phyloP scores from a whole-genome alignment of 345 rosid genomes.

The Crucihimalaya himalaica region DNA sequence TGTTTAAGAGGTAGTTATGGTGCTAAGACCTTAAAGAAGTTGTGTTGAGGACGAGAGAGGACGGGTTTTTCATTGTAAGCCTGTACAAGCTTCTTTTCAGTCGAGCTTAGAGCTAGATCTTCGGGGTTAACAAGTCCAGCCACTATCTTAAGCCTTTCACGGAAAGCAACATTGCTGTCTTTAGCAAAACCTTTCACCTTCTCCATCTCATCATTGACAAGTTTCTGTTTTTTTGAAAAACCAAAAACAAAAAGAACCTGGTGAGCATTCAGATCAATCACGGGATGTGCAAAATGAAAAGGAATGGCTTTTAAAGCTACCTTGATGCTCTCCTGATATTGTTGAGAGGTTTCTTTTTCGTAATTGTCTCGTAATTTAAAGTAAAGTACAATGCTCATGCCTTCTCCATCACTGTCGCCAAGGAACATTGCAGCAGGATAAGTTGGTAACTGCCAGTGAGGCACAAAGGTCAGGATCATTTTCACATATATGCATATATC shows the following conservation, averaged over 20 bases:
- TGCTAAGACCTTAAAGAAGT: slow-evolving; percentile 57
- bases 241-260: background rate
- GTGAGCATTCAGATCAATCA: slow-evolving; percentile 6
- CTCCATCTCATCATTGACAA: slow-evolving; percentile 85
- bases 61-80: slow-evolving; percentile 93
- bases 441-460: slow-evolving; percentile 70
- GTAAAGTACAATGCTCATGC: slow-evolving; percentile 88
- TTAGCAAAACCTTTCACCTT: slow-evolving; percentile 81
- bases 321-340: slow-evolving; percentile 68
- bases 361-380: slow-evolving; percentile 68
- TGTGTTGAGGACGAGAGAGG: slow-evolving; percentile 96
- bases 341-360: slow-evolving; percentile 63
- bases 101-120: slow-evolving; percentile 70
- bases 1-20: background rate
- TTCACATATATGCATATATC: background rate
- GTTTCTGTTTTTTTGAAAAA: slow-evolving; percentile 53
- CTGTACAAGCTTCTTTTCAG: slow-evolving; percentile 78
- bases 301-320: slow-evolving; percentile 41
- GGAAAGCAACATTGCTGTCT: slow-evolving; percentile 68
- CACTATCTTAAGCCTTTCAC: slow-evolving; percentile 90
- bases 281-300: background rate
- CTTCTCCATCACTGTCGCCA: slow-evolving; percentile 90
- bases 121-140: slow-evolving; percentile 86
- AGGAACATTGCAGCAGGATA: slow-evolving; percentile 92
- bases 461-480: background rate